Percentiles rank a stretch among this genome's conserved stretches.
phyloP scores from a whole-genome alignment of 441 rosid genomes.

The Erodium trifolium region DNA sequence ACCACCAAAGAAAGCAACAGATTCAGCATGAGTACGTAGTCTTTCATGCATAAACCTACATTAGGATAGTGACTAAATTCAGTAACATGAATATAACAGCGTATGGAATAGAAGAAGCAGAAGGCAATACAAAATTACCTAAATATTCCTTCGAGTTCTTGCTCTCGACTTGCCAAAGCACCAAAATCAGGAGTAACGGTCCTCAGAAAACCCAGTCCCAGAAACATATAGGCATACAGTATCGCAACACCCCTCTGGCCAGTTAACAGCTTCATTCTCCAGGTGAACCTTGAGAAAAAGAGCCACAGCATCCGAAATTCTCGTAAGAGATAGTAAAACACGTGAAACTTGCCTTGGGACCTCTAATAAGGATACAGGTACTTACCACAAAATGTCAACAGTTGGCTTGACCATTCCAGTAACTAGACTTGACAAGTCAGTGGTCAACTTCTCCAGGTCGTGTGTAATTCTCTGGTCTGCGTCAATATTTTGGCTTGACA shows the following conservation, averaged over 20 bases:
- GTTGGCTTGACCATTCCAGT: slow-evolving; percentile 99
- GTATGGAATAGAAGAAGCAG: slow-evolving; percentile 10
- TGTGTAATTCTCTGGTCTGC: slow-evolving; percentile 97
- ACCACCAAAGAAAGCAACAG: slow-evolving; percentile 99
- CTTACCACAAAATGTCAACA: slow-evolving; percentile 95
- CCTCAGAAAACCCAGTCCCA: slow-evolving; percentile 95
- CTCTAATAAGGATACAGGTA: slow-evolving; percentile 13
- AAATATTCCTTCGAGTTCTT: slow-evolving; percentile 94
- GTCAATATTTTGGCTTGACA: slow-evolving; percentile 82
- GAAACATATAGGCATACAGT: slow-evolving; percentile 89
- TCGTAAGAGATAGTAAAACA: slow-evolving; percentile 10
- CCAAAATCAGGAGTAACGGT: slow-evolving; percentile 93
- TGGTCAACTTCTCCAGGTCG: slow-evolving; percentile 87
- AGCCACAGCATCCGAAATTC: slow-evolving; percentile 17
- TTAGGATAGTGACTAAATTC: slow-evolving; percentile 16
- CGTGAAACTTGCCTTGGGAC: background rate
- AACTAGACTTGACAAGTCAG: slow-evolving; percentile 81
- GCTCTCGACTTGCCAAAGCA: slow-evolving; percentile 79
- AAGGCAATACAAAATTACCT: slow-evolving; percentile 45
- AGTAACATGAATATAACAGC: slow-evolving; percentile 6
- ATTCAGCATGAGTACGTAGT: slow-evolving; percentile 92
- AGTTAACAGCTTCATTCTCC: slow-evolving; percentile 99
- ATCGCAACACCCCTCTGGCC: slow-evolving; percentile 97
- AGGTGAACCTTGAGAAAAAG: slow-evolving; percentile 70
- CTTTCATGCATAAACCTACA: slow-evolving; percentile 99